A percentile compares a stretch with the other conserved stretches of the same genome.
These are phyloP conservation scores for Umbelopsis vinacea DNA, from an alignment of 192 early-diverging fungal genomes.

Conservation along the genomic window DNA sequence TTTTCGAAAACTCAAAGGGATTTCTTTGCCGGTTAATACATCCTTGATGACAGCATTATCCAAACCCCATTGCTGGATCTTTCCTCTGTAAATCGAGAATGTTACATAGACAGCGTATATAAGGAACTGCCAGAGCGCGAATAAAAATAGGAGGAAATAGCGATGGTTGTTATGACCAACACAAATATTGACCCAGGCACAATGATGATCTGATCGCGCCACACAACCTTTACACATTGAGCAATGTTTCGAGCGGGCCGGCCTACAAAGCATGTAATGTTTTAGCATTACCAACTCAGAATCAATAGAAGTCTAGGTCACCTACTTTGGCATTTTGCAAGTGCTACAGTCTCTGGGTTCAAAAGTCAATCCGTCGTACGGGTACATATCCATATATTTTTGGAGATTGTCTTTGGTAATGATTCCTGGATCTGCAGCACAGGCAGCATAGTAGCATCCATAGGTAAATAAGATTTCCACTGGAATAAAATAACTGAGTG, in stretches of 20 bases:
- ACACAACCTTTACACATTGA: conserved; percentile 59
- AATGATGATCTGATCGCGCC: conserved; percentile 53
- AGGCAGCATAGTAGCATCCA: conserved; percentile 49
- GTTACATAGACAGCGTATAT: conserved; percentile 52
- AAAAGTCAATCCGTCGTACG: conserved; percentile 52
- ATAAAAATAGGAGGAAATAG: conserved; percentile 57
- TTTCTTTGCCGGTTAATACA: conserved; percentile 19
- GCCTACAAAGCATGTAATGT: conserved; percentile 31
- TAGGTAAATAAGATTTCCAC: conserved; percentile 49
- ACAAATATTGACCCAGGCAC: conserved; percentile 60
- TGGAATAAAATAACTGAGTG: conserved; percentile 45
- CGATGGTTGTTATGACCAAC: conserved; percentile 59
- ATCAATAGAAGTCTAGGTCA: neutral
- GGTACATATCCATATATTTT: conserved; percentile 44
- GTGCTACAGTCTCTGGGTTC: conserved; percentile 54
- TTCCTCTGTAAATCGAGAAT: conserved; percentile 44
- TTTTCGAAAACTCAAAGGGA: conserved; percentile 36
- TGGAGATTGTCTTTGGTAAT: conserved; percentile 48
- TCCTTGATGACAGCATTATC: conserved; percentile 29
- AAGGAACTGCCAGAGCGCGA: conserved; percentile 50
- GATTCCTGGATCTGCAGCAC: conserved; percentile 48
- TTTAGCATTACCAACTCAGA: neutral
- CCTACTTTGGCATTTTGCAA: conserved; percentile 57
- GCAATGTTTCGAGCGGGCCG: conserved; percentile 62
- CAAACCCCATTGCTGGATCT: conserved; percentile 39